Evolutionary conservation across 805 yeast species (phyloP), one percentile per base, ranked within the genome.

Genomic region (Blastobotrys terrestris): DNA sequence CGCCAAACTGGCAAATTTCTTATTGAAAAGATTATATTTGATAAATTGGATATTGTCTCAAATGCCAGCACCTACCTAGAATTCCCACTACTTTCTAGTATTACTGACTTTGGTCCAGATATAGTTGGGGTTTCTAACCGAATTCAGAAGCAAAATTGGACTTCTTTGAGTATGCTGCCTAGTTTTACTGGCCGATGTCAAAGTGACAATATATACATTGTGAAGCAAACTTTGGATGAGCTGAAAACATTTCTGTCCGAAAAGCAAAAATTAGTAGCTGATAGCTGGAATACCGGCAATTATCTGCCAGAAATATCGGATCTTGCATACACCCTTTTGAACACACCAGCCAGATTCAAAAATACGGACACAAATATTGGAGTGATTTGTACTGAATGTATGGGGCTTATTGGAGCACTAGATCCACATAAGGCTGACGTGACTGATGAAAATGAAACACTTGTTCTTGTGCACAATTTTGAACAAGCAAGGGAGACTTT

Each of bases 381-480:
- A 1, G 70, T 72, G 2, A 74, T 78, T 44, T 80, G 92, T 61
- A 81, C 95, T 0, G 76, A 75, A 49, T 86, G 89, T 31, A 70
- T 94, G 7, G 84, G 96, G 1, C 67, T 81, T 20, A 74, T 94
- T 43, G 98, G 98, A 0, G 80, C 89, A 0, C 63, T 87, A 8
- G 96, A 89, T 63, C 71, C 83, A 3, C 78, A 82, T 47, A 76
- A 77, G 55, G 77, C 83, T 54, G 78, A 77, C 51, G 61, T 67
- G 46, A 71, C 68, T 22, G 62, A 72, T 15, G 67, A 76, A 51
- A 72, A 71, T 52, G 66, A 72, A 35, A 75, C 76, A 22, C 65
- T 76, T 2, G 71, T 84, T 1, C 68, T 85, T 2, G 73, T 84
- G 0, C 76, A 78, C 44, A 86, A 87, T 61, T 82, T 92, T 62